Evolutionary conservation across 2,329 filamentous ascomycete genomes (phyloP), one percentile per base, ranked within the genome.

Genomic region (Stagonosporopsis cucurbitacearum): DNA sequence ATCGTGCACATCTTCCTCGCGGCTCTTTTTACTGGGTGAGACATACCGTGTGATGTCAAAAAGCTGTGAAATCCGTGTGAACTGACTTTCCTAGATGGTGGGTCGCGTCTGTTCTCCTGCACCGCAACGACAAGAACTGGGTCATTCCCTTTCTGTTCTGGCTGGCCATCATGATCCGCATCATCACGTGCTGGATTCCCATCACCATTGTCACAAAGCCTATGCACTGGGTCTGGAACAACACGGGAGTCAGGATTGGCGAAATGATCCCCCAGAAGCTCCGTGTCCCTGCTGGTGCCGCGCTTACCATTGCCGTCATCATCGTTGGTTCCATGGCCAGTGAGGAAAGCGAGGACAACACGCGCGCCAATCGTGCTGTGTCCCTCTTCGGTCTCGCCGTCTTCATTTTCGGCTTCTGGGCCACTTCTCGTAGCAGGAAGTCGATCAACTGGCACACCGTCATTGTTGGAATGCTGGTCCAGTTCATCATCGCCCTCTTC

Each of bases 401-500:
- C 52, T 88, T 94, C 74, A 79, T 96, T 62, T 78, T 77, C 54
- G 54, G 75, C 1, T 86, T 96, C 63, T 95, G 84, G 76, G 68
- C 71, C 13, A 95, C 91, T 0, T 96, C 92, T 36, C 84, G 80
- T 54, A 82, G 92, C 74, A 85, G 89, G 64, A 86, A 77, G 64
- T 81, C 76, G 62, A 78, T 81, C 66, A 62, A 70, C 9, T 78
- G 77, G 79, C 79, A 81, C 64, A 80, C 79, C 6, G 78, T 97
- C 65, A 91, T 96, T 58, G 90, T 90, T 33, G 93, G 93, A 57
- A 95, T 96, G 88, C 81, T 96, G 37, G 82, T 88, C 11, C 93
- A 97, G 76, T 97, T 93, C 77, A 82, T 97, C 70, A 84, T 96
- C 61, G 92, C 91, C 4, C 82, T 96, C 12, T 96, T 97, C 68